Evolutionary conservation across 2,329 filamentous ascomycete species (phyloP), one percentile per base, ranked within the genome.

Genomic region (Didymella exigua): DNA sequence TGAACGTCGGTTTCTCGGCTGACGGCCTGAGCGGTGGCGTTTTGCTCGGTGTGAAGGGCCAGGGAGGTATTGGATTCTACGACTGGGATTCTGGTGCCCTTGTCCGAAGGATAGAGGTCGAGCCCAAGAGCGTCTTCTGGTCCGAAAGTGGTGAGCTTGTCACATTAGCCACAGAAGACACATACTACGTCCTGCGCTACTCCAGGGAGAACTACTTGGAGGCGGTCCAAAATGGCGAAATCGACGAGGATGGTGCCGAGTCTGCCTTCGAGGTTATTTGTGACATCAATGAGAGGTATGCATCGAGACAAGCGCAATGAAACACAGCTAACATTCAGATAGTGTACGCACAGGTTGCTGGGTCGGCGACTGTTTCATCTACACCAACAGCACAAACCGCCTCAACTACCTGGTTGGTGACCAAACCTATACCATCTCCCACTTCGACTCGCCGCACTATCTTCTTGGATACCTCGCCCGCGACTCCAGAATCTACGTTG

Each of bases 331-430:
- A 53, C 55, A 29, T 40, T 24, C 14, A 29, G 18, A 49, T 58
- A 91, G 88, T 61, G 92, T 98, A 46, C 89, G 91, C 62, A 97
- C 93, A 18, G 95, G 93, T 66, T 90, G 96, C 79, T 99, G 95
- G 95, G 90, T 99, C 53, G 95, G 95, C 59, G 95, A 99, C 79
- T 96, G 93, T 80, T 96, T 99, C 82, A 93, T 98, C 75, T 99
- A 98, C 83, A 97, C 95, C 50, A 98, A 96, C 82, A 90, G 85
- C 75, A 96, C 93, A 9, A 97, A 98, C 82, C 90, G 95, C 59
- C 82, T 99, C 56, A 98, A 98, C 81, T 98, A 98, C 79, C 86
- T 99, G 19, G 93, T 99, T 13, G 95, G 95, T 62, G 95, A 98
- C 77, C 93, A 98, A 79, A 96, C 92, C 13, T 97, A 98, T 82